Base-by-base conservation (phyloP, 805 yeast genomes). In the Candida tibetensis region DNA sequence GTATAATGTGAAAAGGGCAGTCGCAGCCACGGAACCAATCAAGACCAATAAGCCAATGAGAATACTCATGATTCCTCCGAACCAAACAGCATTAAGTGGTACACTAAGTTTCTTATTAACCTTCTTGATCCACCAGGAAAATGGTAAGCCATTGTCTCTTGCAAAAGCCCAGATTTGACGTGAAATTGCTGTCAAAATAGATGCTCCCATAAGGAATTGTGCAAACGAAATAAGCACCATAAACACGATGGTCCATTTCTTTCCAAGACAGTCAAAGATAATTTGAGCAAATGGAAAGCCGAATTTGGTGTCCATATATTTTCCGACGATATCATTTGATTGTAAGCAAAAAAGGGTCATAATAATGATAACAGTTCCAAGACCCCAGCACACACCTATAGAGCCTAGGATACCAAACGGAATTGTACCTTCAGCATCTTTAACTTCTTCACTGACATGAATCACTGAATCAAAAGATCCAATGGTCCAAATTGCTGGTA, bases 111-210 rank as follows among this genome's bases (percentile, higher is more conserved):
- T 62, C 27, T 66, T 63, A 53, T 65, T 62, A 19, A 66, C 57
- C 19, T 53, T 52, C 16, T 62, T 48, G 49, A 62, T 61, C 49
- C 58, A 56, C 47, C 59, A 59, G 40, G 69, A 60, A 36, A 53
- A 60, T 8, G 72, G 72, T 48, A 66, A 57, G 5, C 71, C 72
- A 37, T 63, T 60, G 55, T 66, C 71, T 55, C 72, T 57, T 37
- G 67, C 57, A 51, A 66, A 66, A 7, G 69, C 62, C 71, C 71
- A 66, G 48, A 69, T 62, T 44, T 66, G 55, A 51, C 72, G 57
- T 16, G 71, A 64, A 55, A 66, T 71, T 19, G 64, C 69, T 29
- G 69, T 64, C 31, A 62, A 45, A 28, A 63, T 53, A 6, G 64
- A 58, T 13, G 61, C 61, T 1, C 64, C 64, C 65, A 59, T 59